Evolutionary conservation across 306 rosid species (phyloP), one percentile per base, ranked within the genome.

Genomic region (Prunus fruticosa): DNA sequence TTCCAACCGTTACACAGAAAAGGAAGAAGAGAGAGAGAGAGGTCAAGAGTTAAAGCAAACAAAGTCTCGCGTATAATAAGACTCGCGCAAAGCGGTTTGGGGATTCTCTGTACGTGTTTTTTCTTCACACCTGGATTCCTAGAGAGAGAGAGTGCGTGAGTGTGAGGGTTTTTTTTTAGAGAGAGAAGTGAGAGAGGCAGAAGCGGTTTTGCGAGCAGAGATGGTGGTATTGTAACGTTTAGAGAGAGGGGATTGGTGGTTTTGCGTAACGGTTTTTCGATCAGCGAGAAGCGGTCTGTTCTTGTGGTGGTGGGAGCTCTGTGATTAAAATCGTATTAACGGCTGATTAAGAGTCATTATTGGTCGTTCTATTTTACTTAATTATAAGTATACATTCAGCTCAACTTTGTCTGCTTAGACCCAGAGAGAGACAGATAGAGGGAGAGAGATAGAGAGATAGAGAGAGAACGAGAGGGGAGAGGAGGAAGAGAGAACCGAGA

Each of bases 61-160:
- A 52, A 27, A 80, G 87, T 32, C 22, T 69, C 82, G 81, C 82
- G 85, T 75, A 74, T 76, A 73, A 84, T 81, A 85, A 76, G 89
- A 84, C 82, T 87, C 83, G 89, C 77, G 84, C 89, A 79, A 69
- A 82, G 83, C 72, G 82, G 72, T 53, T 66, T 73, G 76, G 80
- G 76, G 78, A 78, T 74, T 85, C 86, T 47, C 38, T 38, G 83
- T 76, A 77, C n/a, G n/a, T n/a, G n/a, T n/a, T n/a, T n/a, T 80
- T 76, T 84, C 50, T 9, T 28, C 78, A 3, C 52, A 30, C 46
- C 84, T 54, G 68, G 83, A 73, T 79, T 79, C 81, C 28, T 4
- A 75, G 71, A 72, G 71, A n/a, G 47, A 61, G 65, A 32, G 81
- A 50, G 58, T 20, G 70, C 7, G 57, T 5, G 22, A 38, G 43